Evolutionary conservation across 768 basidiomycete genomes (phyloP), one percentile per base, ranked within the genome.

Genomic region (Auricularia cornea): DNA sequence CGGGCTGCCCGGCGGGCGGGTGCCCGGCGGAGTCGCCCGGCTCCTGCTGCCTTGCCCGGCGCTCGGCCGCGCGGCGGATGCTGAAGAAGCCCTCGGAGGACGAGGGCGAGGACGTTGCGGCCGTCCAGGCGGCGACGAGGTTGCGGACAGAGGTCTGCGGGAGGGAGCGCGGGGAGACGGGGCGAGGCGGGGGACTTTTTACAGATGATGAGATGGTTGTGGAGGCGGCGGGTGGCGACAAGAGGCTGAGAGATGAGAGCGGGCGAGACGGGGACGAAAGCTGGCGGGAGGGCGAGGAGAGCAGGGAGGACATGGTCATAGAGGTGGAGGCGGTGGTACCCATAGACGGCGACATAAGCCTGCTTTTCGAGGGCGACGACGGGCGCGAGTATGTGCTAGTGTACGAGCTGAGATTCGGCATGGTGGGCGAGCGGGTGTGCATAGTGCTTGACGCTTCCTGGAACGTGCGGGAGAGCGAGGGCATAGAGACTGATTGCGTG

Each of bases 111-210:
- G 74, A 78, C 1, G 75, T 74, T 2, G 77, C 67, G 1, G 78
- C 76, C 40, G 77, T 74, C 89, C 90, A 93, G 8, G 87, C 78
- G 0, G 85, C 83, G 6, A 93, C 87, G 41, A 92, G 84, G 66
- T 92, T 92, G 33, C 88, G 82, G 28, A 93, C 87, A 3, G 86
- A 89, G 0, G 85, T 79, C 30, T 16, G 16, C 26, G 40, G 31
- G 23, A 66, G 61, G 33, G 60, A 57, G 28, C 65, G 61, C 18
- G 61, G 60, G 26, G 31, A 32, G 28, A 57, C 30, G n/a, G 32
- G 28, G 16, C 59, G 60, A 6, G 51, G 54, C 14, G 31, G 65
- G 28, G 65, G 54, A 2, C 35, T 41, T 40, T 62, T 60, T 40
- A 59, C 61, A 32, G 60, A 38, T n/a, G 64, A 40, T 18, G 60